Evolutionary conservation across 352 stramenopile genomes (phyloP).

Genomic region (Pythium chondricola): DNA sequence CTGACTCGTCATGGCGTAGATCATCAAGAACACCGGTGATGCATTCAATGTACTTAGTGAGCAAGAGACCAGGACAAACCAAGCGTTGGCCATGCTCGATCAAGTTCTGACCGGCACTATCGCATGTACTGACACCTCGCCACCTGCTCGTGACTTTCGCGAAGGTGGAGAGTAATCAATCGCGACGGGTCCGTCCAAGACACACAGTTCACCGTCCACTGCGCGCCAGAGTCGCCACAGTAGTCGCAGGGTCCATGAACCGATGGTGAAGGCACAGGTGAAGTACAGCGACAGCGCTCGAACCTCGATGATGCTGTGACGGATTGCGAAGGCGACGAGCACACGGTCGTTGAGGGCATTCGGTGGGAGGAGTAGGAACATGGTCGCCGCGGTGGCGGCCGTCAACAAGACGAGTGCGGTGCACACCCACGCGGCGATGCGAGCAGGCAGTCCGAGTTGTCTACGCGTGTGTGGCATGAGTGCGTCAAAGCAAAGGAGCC

Average conservation of each 20-base stretch:
- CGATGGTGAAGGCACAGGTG: neutral
- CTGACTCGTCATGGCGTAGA: too few species aligned
- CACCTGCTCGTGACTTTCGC: too few species aligned
- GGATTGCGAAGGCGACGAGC: neutral
- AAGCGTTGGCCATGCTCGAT: too few species aligned
- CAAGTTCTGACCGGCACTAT: too few species aligned
- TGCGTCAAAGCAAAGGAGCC: slow-evolving; percentile 1
- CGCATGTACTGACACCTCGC: too few species aligned
- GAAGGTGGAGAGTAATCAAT: neutral
- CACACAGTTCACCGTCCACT: neutral
- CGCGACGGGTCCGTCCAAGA: neutral
- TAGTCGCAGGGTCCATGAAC: neutral
- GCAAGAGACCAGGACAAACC: too few species aligned
- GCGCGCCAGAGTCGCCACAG: neutral
- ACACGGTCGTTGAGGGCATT: neutral
- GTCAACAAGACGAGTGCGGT: neutral
- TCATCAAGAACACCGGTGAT: too few species aligned
- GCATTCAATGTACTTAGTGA: too few species aligned
- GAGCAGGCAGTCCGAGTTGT: neutral
- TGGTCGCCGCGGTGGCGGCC: neutral
- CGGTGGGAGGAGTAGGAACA: neutral
- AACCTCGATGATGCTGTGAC: neutral
- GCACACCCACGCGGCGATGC: neutral
- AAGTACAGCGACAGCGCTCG: neutral
- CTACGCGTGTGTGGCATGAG: neutral